phyloP scores from a whole-genome alignment of 805 yeast species.

The Kockiozyma suomiensis region DNA sequence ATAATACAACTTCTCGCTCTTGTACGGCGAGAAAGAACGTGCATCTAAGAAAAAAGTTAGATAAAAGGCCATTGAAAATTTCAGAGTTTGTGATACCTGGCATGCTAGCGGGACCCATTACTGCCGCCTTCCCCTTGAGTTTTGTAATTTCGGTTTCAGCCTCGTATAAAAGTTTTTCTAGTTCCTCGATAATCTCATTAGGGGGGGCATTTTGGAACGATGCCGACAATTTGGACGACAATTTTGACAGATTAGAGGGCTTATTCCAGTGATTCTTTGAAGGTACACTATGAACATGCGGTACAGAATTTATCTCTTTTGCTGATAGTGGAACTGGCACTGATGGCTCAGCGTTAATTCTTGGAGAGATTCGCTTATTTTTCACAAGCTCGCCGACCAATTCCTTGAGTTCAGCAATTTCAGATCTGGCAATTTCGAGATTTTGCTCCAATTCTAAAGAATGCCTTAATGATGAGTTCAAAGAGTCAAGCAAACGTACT shows the following conservation, averaged over 20 bases:
- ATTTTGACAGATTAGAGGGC: too few species aligned
- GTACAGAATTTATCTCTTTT: too few species aligned
- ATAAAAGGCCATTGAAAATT: background rate
- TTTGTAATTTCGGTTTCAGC: conserved; percentile 11
- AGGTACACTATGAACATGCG: background rate
- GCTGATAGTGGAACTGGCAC: too few species aligned
- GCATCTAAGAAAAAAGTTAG: conserved; percentile 15
- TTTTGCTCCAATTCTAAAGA: conserved; percentile 21
- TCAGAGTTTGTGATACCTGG: conserved; percentile 17
- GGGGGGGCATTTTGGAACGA: background rate
- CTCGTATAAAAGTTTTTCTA: conserved; percentile 18
- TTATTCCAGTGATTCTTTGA: too few species aligned
- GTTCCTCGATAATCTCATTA: conserved; percentile 14
- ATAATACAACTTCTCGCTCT: conserved; percentile 17
- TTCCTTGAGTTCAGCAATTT: conserved; percentile 17
- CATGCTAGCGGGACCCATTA: conserved; percentile 28
- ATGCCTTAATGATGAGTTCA: conserved; percentile 17
- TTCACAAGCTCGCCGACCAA: background rate
- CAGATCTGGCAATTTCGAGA: conserved; percentile 17
- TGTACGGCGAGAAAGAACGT: background rate
- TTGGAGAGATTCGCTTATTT: background rate
- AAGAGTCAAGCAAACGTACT: conserved; percentile 7
- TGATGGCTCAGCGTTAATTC: background rate
- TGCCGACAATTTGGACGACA: background rate
- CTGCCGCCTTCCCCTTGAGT: conserved; percentile 18